These are phyloP conservation scores for Apophysomyces sp. DNA, from an alignment of 371 early-diverging fungal genomes.

Conservation along the genomic window DNA sequence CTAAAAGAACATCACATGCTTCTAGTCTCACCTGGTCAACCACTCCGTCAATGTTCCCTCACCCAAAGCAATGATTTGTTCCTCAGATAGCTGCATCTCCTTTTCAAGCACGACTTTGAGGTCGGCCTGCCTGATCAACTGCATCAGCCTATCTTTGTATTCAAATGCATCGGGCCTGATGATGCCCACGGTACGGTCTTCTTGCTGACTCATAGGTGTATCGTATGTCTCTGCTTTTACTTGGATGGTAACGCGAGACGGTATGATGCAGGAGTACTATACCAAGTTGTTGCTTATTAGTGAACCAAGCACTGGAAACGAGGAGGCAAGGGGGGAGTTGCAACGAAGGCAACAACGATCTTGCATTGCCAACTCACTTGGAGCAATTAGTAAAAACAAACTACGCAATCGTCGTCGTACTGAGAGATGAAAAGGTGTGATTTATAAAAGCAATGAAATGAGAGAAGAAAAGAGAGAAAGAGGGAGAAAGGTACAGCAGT, in stretches of 20 bases:
- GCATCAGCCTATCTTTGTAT: not conserved
- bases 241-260: not conserved
- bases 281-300: not conserved
- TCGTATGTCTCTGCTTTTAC: not conserved
- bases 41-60: not conserved
- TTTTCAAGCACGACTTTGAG: conserved; percentile 3
- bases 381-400: not conserved
- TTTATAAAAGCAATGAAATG: not conserved
- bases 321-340: not conserved
- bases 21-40: conserved; percentile 6
- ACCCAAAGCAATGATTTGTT: not conserved
- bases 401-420: not conserved
- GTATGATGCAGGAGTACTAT: not conserved
- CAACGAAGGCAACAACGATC: not conserved
- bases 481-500: not conserved
- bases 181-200: conserved; percentile 4
- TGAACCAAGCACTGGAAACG: not conserved
- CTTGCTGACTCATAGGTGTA: not conserved
- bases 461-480: not conserved
- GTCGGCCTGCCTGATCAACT: conserved; percentile 1
- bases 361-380: not conserved
- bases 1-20: not conserved
- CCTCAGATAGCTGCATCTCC: not conserved
- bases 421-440: not conserved
- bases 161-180: conserved; percentile 3